phyloP scores from a whole-genome alignment of 163 green algal species.

The Prototheca wickerhamii region DNA sequence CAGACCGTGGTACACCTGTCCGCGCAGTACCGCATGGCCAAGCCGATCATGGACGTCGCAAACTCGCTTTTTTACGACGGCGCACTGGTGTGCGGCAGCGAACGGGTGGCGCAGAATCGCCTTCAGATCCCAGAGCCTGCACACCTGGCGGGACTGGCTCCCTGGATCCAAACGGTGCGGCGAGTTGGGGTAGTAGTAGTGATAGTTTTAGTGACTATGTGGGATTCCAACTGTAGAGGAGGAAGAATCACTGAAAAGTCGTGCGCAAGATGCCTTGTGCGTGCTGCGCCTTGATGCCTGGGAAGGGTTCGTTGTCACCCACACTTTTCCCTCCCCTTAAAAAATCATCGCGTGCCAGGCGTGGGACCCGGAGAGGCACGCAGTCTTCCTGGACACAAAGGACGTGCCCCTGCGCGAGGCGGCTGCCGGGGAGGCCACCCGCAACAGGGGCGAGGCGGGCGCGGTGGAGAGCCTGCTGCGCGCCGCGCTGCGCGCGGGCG shows the following conservation, averaged over 20 bases:
- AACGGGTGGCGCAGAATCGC: constrained; percentile 1
- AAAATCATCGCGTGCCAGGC: constrained; percentile 12
- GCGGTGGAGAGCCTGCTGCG: constrained; percentile 42
- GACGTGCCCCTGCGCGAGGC: constrained; percentile 12
- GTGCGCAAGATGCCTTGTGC: too few species aligned
- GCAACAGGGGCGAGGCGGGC: constrained; percentile 55
- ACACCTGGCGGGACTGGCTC: not conserved
- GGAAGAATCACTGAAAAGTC: too few species aligned
- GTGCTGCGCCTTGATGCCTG: too few species aligned
- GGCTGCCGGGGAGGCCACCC: constrained; percentile 26
- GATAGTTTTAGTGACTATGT: too few species aligned
- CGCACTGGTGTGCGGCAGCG: constrained; percentile 41
- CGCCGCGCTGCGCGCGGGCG: constrained; percentile 42
- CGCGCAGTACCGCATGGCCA: constrained; percentile 89
- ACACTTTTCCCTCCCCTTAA: not conserved
- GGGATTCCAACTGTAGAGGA: too few species aligned
- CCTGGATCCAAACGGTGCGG: constrained; percentile 9
- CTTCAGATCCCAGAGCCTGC: not conserved
- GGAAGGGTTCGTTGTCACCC: not conserved
- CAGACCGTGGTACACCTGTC: constrained; percentile 61
- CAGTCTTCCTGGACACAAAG: constrained; percentile 74
- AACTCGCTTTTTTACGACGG: constrained; percentile 83
- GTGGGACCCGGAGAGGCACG: constrained; percentile 39
- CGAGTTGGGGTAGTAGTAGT: not conserved
- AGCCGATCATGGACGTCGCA: constrained; percentile 70